Conservation (phyloP, 352 stramenopile species). For the Pythium dissimile region DNA sequence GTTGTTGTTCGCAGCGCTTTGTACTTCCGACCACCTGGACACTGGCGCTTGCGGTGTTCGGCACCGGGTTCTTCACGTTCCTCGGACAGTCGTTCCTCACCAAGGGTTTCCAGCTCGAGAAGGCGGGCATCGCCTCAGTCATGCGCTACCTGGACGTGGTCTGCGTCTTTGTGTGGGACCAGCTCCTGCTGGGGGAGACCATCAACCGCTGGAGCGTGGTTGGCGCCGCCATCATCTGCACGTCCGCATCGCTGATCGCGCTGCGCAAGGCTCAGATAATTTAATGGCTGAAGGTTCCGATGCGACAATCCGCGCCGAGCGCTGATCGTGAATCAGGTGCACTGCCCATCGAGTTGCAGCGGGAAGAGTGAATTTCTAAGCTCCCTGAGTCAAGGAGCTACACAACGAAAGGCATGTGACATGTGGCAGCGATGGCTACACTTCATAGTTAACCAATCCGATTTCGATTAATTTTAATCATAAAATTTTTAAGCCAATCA, state of each 20-base stretch:
- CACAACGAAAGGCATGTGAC: no score
- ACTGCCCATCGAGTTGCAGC: not conserved
- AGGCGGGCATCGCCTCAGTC: conserved; percentile 26
- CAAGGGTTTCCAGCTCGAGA: conserved; percentile 29
- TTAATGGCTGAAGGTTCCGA: not conserved
- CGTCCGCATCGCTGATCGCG: conserved; percentile 51
- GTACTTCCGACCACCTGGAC: not conserved
- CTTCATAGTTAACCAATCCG: no score
- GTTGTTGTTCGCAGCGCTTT: not conserved
- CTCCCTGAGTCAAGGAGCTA: no score
- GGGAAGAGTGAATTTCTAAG: no score
- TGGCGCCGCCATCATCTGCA: conserved; percentile 52
- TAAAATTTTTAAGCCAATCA: no score
- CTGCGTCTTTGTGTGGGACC: conserved; percentile 30
- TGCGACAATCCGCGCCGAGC: no score
- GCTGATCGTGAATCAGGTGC: not conserved
- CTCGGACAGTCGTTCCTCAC: conserved; percentile 25
- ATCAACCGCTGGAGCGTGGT: conserved; percentile 27
- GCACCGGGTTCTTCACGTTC: conserved; percentile 20
- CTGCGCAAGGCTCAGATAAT: conserved; percentile 36
- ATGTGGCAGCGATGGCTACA: no score
- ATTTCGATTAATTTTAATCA: no score
- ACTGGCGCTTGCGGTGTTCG: conserved; percentile 11
- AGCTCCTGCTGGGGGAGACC: conserved; percentile 20
- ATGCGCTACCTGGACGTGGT: conserved; percentile 31